phyloP scores from a whole-genome alignment of 2,329 filamentous ascomycete species.

The Paramyrothecium roridum region DNA sequence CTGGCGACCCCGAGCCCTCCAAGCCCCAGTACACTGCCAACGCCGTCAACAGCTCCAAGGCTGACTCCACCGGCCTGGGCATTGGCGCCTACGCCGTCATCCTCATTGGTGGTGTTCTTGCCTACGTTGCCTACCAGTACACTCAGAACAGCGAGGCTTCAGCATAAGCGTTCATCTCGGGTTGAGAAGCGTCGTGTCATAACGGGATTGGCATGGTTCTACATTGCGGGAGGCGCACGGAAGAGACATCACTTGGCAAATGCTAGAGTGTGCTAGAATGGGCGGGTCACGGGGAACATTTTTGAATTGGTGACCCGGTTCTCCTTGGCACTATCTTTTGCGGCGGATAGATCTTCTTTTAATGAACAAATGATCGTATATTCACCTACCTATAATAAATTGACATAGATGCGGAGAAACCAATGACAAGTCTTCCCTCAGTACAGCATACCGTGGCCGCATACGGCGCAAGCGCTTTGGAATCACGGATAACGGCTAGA shows the following conservation, averaged over 20 bases:
- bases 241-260: conserved; percentile 1
- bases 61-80: conserved; percentile 58
- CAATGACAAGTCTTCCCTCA: no score
- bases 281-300: background rate
- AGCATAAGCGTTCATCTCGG: conserved; percentile 8
- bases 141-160: conserved; percentile 55
- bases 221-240: no score
- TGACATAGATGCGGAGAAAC: background rate
- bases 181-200: conserved; percentile 18
- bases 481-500: no score
- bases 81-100: conserved; percentile 79
- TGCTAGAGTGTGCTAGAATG: background rate
- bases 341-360: background rate
- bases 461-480: no score
- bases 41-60: conserved; percentile 44
- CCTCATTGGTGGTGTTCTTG: conserved; percentile 70
- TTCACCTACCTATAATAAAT: background rate
- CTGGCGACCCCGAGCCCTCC: conserved; percentile 76
- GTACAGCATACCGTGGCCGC: no score
- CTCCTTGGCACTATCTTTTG: background rate
- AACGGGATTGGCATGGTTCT: background rate
- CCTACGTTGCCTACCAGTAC: conserved; percentile 85
- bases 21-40: conserved; percentile 46
- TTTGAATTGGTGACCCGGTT: background rate
- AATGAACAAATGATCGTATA: background rate